Evolutionary conservation across 164 flowering plant species (phyloP), one percentile per base, ranked within the genome.

Genomic region (Sextonia rubra): DNA sequence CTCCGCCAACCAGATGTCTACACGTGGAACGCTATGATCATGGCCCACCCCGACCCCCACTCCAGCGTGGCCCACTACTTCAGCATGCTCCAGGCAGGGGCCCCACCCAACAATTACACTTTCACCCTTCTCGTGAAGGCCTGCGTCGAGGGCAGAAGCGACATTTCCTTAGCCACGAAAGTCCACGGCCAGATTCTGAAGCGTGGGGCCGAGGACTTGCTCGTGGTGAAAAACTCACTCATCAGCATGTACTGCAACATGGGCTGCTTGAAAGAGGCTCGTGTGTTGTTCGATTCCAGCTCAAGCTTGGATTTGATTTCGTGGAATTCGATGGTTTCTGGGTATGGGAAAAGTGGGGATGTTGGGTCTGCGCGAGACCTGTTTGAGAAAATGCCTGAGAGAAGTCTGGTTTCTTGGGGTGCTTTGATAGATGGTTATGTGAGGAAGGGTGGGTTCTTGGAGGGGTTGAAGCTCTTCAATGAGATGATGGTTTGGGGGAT

Each of bases 371-470:
- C 80, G 7, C 12, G 44, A 30, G 52, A 15, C 27, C 20, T 80
- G 15, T 85, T 80, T 24, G 85, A 70, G 23, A n/a, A 56, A 32
- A 70, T 70, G 73, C 73, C 73, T 23, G 44, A 70, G 18, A 71
- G 66, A 61, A 71, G 37, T 25, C 0, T 37, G 48, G 80, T 83
- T 20, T 83, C 86, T 77, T 85, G 88, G 88, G 80, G 81, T 0
- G 85, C 82, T 0, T 75, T 83, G 88, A 83, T 85, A 48, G 79
- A 83, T 77, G 85, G 83, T 61, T 72, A 78, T 23, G 83, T 77
- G 60, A 77, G 77, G 64, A 75, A 73, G 72, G 83, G 80, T 17
- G 75, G 76, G 52, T 76, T 72, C 77, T 71, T 71, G 60, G 74
- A 66, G 74, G 85, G 81, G 1, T 74, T 85, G 79, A 79, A 73